Base-by-base conservation (phyloP, 495 filamentous ascomycete genomes). In the Penicillium subrubescens region DNA sequence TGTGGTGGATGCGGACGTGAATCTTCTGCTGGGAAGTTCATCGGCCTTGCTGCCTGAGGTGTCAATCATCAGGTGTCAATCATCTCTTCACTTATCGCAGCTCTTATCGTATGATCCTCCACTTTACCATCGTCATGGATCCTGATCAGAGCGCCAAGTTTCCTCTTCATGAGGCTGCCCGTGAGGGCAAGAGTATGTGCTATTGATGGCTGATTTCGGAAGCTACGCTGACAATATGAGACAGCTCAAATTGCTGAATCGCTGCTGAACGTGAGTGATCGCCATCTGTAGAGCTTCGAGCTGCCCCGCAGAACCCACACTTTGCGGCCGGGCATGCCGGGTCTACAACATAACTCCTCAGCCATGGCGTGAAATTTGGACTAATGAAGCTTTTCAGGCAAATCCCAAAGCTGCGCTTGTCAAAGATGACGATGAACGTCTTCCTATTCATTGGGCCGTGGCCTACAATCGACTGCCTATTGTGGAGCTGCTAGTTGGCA, bases 371-470 rank as follows among this genome's bases (percentile, higher is more conserved):
- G 44, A 19, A 57, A 44, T 15, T 65, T 50, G n/a, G 43, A 50
- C 64, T 71, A 29, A 71, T 56, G 15, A 50, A 51, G 11, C 0
- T 29, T 19, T 31, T 63, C 15, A 96, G 88, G 89, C 89, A 68
- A 93, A 96, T 69, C 89, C 92, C 0, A 92, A 91, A 67, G 84
- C 94, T 44, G 89, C 91, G 15, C 81, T 79, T 37, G 81, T 80
- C 53, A 90, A 88, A 73, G 95, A 99, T 69, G 88, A 91, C 55
- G 95, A 99, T 74, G 92, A 93, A 55, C 91, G 95, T 55, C 86
- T 97, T 25, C 90, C 96, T 0, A 88, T 98, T 57, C 96, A 99
- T 78, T 99, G 96, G 96, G 95, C 95, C 1, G 86, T 87, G 15
- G 95, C 93, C 48, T 90, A 90, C 75, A 96, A 94, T 73, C 89